Percentiles rank a stretch among this genome's conserved stretches.
phyloP scores from a whole-genome alignment of 2,329 filamentous ascomycete species.

The Ophiocordyceps camponoti-saundersi region DNA sequence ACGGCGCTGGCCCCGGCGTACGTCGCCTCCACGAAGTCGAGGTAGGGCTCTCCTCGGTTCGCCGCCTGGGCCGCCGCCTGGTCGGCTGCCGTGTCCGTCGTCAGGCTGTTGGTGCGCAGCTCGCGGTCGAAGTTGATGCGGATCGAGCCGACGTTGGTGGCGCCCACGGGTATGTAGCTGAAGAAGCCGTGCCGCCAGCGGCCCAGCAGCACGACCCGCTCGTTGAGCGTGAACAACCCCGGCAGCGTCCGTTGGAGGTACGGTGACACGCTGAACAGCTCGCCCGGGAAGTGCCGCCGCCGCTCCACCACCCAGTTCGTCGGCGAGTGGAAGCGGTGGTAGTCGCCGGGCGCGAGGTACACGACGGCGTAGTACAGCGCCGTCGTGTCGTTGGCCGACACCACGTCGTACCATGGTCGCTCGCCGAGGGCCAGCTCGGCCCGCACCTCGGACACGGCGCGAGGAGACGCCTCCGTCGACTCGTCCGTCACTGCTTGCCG shows the following conservation, averaged over 20 bases:
- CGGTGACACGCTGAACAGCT: conserved; percentile 86
- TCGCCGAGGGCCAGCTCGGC: conserved; percentile 65
- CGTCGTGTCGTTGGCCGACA: conserved; percentile 44
- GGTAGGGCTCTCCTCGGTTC: conserved; percentile 60
- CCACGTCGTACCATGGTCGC: conserved; percentile 52
- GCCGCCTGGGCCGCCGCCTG: conserved; percentile 66
- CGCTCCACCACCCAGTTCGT: conserved; percentile 89
- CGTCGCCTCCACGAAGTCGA: conserved; percentile 84
- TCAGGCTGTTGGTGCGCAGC: conserved; percentile 78
- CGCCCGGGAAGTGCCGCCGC: conserved; percentile 92
- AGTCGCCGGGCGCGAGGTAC: conserved; percentile 93
- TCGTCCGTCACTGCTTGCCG: conserved; percentile 50
- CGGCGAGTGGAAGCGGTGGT: conserved; percentile 95
- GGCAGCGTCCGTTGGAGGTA: conserved; percentile 87
- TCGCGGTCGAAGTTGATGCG: conserved; percentile 94
- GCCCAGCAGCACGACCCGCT: conserved; percentile 83
- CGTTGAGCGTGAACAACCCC: conserved; percentile 90
- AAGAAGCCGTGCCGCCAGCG: conserved; percentile 98
- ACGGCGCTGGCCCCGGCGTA: conserved; percentile 65
- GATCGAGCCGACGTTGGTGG: conserved; percentile 94
- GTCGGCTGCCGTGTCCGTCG: conserved; percentile 85
- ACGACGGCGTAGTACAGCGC: conserved; percentile 86
- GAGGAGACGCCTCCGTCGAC: conserved; percentile 43
- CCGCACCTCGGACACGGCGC: conserved; percentile 68
- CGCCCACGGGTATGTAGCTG: conserved; percentile 85